Conservation (phyloP, 2,329 filamentous ascomycete species). For the Xenosphaeropsis pyriputrescens region DNA sequence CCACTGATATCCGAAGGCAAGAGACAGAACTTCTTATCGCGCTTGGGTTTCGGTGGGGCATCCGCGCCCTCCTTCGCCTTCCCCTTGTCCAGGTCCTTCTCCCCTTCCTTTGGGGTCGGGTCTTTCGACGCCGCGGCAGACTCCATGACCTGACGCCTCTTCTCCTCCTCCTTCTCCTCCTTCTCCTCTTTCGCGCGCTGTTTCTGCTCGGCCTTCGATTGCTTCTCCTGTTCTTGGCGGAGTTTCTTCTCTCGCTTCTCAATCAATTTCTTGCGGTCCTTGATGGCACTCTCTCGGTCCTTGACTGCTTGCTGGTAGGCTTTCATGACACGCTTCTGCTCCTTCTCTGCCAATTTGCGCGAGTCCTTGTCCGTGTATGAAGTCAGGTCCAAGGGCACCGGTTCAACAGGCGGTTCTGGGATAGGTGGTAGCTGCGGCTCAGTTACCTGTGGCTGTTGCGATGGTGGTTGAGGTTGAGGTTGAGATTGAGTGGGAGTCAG, state of each 20-base stretch:
- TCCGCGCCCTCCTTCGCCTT: constrained; percentile 6
- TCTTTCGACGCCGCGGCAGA: too few relatives aligned
- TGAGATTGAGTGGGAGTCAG: constrained; percentile 2
- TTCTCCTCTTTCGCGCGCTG: constrained; percentile 17
- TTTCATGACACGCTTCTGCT: constrained; percentile 46
- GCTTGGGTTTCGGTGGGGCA: constrained; percentile 14
- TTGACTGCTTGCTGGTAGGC: constrained; percentile 53
- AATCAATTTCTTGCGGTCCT: constrained; percentile 44
- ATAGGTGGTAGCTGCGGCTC: constrained; percentile 27
- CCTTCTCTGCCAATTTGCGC: constrained; percentile 55
- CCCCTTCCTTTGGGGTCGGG: constrained; percentile 11
- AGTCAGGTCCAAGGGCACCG: constrained; percentile 38
- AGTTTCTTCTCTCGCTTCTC: constrained; percentile 32
- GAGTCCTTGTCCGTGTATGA: constrained; percentile 47
- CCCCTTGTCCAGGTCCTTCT: constrained; percentile 13
- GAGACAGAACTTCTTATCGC: constrained; percentile 57
- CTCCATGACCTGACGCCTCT: constrained; percentile 1
- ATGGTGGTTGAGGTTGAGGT: constrained; percentile 1
- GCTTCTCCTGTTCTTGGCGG: constrained; percentile 23
- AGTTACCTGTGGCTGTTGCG: constrained; percentile 23
- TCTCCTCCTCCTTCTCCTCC: constrained; percentile 17
- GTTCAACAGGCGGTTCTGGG: constrained; percentile 35
- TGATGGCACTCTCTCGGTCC: constrained; percentile 47
- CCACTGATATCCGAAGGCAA: constrained; percentile 42
- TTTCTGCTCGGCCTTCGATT: constrained; percentile 16